phyloP scores from a whole-genome alignment of 2,329 filamentous ascomycete species.

The Teratosphaeria pseudoeucalypti region DNA sequence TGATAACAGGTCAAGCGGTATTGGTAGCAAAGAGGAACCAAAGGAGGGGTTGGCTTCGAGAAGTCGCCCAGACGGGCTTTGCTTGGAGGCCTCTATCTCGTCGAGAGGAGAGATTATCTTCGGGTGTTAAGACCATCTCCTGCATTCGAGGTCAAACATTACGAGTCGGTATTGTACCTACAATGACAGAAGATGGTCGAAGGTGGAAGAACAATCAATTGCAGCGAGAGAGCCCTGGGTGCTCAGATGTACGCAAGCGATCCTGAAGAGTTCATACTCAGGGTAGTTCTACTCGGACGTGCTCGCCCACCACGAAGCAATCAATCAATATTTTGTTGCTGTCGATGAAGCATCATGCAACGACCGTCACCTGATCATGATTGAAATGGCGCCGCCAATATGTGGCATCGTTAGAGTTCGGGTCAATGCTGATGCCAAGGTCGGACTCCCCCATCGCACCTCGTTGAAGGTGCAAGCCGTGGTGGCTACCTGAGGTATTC shows the following conservation, averaged over 20 bases:
- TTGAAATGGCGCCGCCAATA: neutral
- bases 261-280: neutral
- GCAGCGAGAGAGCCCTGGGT: neutral
- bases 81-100: neutral
- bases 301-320: neutral
- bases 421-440: neutral
- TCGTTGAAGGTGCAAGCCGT: neutral
- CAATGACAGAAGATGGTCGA: no score
- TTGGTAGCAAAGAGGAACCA: neutral
- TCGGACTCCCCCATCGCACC: neutral
- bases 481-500: neutral
- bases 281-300: neutral
- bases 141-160: no score
- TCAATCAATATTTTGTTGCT: neutral
- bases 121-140: no score
- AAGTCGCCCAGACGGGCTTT: neutral
- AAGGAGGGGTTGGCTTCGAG: neutral
- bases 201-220: neutral
- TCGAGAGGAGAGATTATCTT: neutral
- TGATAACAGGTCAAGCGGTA: neutral
- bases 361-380: neutral
- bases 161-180: no score
- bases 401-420: neutral
- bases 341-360: neutral
- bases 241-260: neutral